phyloP scores from a whole-genome alignment of 805 yeast species.

The Lipomyces yamadae region DNA sequence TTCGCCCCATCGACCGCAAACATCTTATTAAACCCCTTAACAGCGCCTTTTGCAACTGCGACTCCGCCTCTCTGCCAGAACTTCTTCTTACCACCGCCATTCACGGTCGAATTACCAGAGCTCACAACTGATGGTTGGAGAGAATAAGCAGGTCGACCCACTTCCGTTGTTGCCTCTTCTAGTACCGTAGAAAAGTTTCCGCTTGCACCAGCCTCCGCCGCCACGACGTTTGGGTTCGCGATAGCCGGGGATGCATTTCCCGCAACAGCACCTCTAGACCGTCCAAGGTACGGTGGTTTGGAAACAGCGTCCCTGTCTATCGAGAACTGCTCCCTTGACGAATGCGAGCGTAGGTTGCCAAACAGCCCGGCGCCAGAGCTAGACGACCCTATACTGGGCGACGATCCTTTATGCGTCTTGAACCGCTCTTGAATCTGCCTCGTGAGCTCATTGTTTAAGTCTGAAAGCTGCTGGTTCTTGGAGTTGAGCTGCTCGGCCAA shows the following conservation, averaged over 20 bases:
- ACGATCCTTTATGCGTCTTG: conserved; percentile 7
- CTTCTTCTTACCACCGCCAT: conserved; percentile 26
- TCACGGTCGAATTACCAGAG: background rate
- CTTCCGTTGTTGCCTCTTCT: conserved; percentile 3
- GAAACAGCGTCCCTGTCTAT: background rate
- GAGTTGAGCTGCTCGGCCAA: conserved; percentile 44
- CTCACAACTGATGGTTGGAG: conserved; percentile 5
- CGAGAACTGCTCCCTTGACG: conserved; percentile 8
- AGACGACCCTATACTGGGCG: conserved; percentile 14
- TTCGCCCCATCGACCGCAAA: conserved; percentile 38
- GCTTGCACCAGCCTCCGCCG: background rate
- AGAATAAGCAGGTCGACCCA: conserved; percentile 8
- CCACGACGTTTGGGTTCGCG: background rate
- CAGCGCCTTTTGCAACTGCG: conserved; percentile 45
- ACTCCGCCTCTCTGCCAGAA: conserved; percentile 48
- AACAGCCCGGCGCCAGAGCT: conserved; percentile 3
- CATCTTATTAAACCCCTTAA: conserved; percentile 45
- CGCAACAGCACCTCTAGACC: background rate
- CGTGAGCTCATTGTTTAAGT: conserved; percentile 48
- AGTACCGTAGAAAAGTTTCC: background rate
- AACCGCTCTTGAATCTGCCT: conserved; percentile 46
- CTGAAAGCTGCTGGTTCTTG: conserved; percentile 47
- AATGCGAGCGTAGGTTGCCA: conserved; percentile 8
- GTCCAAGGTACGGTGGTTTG: background rate
- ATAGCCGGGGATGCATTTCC: background rate